Base-by-base conservation (phyloP, 2,329 filamentous ascomycete genomes). In the Nemania diffusa region DNA sequence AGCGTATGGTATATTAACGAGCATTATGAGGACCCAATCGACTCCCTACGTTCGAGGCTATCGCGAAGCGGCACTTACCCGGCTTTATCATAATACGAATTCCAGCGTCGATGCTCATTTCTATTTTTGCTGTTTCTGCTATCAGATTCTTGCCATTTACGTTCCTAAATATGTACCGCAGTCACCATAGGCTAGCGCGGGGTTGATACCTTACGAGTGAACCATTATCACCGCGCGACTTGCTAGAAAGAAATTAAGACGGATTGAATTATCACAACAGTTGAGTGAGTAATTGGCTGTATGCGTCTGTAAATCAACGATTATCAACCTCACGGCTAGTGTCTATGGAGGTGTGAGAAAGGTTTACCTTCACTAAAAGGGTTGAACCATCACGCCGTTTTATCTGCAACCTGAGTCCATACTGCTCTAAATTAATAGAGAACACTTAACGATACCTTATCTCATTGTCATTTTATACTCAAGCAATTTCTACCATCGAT, bases 341-440 rank as follows among this genome's bases (percentile, higher is more conserved):
- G 17, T 60, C 46, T 66, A 55, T 52, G 20, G 59, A 8, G 32
- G 42, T 11, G 56, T 59, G 27, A 20, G 15, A 17, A 22, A 53
- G 34, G 13, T 26, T 44, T 51, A 3, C 7, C 11, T 60, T 26
- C 17, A 8, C 27, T 7, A 29, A 46, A 37, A 17, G 22, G 13
- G n/a, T 46, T 9, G 20, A 15, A 34, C 61, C 22, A 37, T 48
- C 15, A 37, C 15, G 15, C 46, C 20, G 29, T 22, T 52, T 53
- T n/a, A 22, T 24, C 32, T 22, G 11, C 13, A 51, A 48, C 3
- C 13, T 22, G 37, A 50, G 15, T 34, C 20, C 11, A 17, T 5
- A 26, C 15, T 8, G 8, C 32, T 57, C n/a, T 34, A 1, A 17
- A 27, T 4, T 11, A n/a, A 22, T 6, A 20, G 13, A 8, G 9